Conservation (phyloP, 306 rosid species). For the Prunus davidiana region DNA sequence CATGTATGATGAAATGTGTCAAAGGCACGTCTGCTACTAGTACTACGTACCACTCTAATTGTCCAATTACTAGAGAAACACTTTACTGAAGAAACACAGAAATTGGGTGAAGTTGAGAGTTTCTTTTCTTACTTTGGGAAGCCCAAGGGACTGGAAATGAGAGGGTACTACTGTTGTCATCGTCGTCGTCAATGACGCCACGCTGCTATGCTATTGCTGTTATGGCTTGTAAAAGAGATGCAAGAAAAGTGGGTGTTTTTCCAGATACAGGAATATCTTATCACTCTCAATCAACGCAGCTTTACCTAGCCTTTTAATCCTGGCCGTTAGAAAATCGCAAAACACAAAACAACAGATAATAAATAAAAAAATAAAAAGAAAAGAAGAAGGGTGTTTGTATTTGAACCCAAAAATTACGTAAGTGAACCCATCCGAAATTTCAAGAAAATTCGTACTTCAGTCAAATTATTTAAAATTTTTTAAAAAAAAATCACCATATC, state of each 20-base stretch:
- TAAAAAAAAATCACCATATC: too few relatives aligned
- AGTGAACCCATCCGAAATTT: too few relatives aligned
- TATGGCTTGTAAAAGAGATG: background rate
- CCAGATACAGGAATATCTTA: background rate
- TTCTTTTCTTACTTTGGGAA: conserved; percentile 21
- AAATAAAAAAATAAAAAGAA: too few relatives aligned
- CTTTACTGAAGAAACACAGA: background rate
- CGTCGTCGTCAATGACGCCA: conserved; percentile 18
- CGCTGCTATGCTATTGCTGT: background rate
- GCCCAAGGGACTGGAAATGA: conserved; percentile 4
- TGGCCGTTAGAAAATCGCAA: background rate
- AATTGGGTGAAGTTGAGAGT: background rate
- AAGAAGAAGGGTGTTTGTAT: too few relatives aligned
- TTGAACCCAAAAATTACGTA: too few relatives aligned
- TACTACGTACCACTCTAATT: too few relatives aligned
- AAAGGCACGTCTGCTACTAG: too few relatives aligned
- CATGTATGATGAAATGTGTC: too few relatives aligned
- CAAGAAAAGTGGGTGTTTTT: background rate
- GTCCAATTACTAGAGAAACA: too few relatives aligned
- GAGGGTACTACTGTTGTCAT: conserved; percentile 1
- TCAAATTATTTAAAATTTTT: too few relatives aligned
- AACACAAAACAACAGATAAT: too few relatives aligned
- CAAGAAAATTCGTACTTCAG: too few relatives aligned
- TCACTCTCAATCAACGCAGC: background rate
- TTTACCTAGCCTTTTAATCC: background rate